Conservation (phyloP, 495 filamentous ascomycete species). For the Aspergillus olivimuriae region DNA sequence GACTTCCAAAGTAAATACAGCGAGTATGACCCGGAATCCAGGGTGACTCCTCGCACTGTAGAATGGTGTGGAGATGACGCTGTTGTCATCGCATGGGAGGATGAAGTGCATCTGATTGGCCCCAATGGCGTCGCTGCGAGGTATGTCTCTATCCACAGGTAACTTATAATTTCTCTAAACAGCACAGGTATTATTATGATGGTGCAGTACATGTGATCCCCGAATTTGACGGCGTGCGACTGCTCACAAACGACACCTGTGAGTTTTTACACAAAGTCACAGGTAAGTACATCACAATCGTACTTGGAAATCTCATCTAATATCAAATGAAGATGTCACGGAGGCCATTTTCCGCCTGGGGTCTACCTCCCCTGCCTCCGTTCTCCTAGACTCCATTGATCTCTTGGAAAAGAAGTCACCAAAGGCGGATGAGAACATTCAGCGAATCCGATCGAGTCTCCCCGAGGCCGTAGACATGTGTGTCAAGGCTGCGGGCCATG, state of each 20-base stretch:
- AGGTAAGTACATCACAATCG: too few relatives aligned
- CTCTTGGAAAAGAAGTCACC: conserved; percentile 90
- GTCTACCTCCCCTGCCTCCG: conserved; percentile 79
- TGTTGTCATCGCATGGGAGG: conserved; percentile 92
- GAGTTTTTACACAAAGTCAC: conserved; percentile 94
- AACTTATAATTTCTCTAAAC: conserved; percentile 7
- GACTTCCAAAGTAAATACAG: conserved; percentile 89
- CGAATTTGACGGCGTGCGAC: conserved; percentile 79
- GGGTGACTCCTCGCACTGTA: conserved; percentile 78
- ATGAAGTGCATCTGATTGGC: conserved; percentile 94
- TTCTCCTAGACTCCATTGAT: conserved; percentile 85
- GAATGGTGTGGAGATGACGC: conserved; percentile 97
- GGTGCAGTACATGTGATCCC: conserved; percentile 82
- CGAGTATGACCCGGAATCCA: conserved; percentile 84
- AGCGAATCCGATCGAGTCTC: conserved; percentile 78
- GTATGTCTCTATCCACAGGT: conserved; percentile 6
- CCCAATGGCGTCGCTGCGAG: conserved; percentile 70
- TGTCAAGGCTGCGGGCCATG: conserved; percentile 83
- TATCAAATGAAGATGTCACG: conserved; percentile 51
- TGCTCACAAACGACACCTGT: conserved; percentile 86
- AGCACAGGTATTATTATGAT: conserved; percentile 74
- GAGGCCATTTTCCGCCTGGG: conserved; percentile 86
- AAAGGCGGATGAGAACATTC: conserved; percentile 96
- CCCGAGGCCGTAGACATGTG: conserved; percentile 90
- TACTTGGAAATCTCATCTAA: background rate